Base-by-base conservation (phyloP, 148 eudicot genomes). In the Spergularia marina region DNA sequence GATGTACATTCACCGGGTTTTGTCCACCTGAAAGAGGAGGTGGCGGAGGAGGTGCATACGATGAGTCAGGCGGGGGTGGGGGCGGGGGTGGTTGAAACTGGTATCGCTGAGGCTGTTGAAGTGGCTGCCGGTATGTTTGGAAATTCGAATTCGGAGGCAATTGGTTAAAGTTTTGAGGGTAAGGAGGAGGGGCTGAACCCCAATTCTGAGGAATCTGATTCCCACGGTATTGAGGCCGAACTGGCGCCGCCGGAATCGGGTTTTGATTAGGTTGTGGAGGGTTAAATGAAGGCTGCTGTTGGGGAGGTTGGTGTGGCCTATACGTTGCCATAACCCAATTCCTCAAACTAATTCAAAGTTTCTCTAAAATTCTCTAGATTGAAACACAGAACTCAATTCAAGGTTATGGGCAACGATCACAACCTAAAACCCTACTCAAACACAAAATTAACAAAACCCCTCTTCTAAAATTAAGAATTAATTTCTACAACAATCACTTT, bases 11-110 rank as follows among this genome's bases (percentile, higher is more conserved):
- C 18, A 70, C 77, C 4, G 80, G 57, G 55, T 58, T 78, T 18
- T 78, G 82, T 17, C 72, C 69, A 21, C 56, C 56, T 0, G 84
- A 64, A 55, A 83, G 80, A 63, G 81, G 77, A 21, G 91, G 89
- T 5, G 92, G 96, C 0, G 95, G 93, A 13, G 91, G 97, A 41
- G 91, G 94, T 0, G 87, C 87, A 65, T 86, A 89, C 1, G 94
- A 86, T 53, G 91, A 83, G 77, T 88, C 95, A 2, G 93, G 91
- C 11, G 96, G 96, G 14, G 93, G 98, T 1, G 91, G 92, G 2
- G 91, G 98, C 11, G 96, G 98, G 4, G 85, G 85, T 13, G 85
- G 85, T 47, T 87, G 91, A 62, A 81, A 88, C 11, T 82, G 85
- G 78, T 84, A 94, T 41, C 79, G 94, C 55, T 80, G 84, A 5